These are phyloP conservation scores for Penicillium bovifimosum DNA, from an alignment of 495 filamentous ascomycete species.

Conservation along the genomic window DNA sequence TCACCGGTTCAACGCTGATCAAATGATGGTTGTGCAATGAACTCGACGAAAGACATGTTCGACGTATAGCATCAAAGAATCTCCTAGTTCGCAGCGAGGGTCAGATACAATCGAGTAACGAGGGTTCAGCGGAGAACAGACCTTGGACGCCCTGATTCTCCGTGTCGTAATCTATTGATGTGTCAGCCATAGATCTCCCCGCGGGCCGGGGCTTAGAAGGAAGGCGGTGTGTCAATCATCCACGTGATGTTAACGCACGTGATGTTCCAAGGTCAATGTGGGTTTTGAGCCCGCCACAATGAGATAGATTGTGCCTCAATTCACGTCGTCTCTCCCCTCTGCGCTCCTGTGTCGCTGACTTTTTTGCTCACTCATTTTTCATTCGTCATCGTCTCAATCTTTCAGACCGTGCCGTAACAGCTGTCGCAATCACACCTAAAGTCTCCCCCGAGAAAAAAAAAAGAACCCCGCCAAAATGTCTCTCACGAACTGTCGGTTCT, in stretches of 20 bases:
- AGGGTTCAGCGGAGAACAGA: no score
- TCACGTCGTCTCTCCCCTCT: slow-evolving; percentile 11
- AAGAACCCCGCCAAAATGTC: slow-evolving; percentile 70
- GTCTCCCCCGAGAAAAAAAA: slow-evolving; percentile 26
- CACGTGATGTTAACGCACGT: slow-evolving; percentile 25
- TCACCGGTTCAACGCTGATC: slow-evolving; percentile 1
- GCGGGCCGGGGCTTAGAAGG: no score
- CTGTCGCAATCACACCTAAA: slow-evolving; percentile 12
- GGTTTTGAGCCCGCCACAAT: slow-evolving; percentile 47
- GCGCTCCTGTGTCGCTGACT: slow-evolving; percentile 4
- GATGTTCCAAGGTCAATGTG: slow-evolving; percentile 24
- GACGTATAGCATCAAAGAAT: background rate
- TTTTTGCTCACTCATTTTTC: slow-evolving; percentile 8
- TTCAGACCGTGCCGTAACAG: slow-evolving; percentile 17
- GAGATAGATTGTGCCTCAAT: slow-evolving; percentile 34
- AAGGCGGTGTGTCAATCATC: slow-evolving; percentile 19
- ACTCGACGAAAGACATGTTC: background rate
- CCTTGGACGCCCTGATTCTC: no score
- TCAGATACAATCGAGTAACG: background rate
- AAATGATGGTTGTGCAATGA: background rate
- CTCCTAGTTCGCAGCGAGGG: background rate
- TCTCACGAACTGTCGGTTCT: slow-evolving; percentile 96
- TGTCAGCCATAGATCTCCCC: background rate
- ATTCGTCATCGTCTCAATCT: slow-evolving; percentile 3
- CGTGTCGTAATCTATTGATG: background rate